Base-by-base conservation (phyloP, 2,329 filamentous ascomycete genomes). In the Hypoxylon sp. region DNA sequence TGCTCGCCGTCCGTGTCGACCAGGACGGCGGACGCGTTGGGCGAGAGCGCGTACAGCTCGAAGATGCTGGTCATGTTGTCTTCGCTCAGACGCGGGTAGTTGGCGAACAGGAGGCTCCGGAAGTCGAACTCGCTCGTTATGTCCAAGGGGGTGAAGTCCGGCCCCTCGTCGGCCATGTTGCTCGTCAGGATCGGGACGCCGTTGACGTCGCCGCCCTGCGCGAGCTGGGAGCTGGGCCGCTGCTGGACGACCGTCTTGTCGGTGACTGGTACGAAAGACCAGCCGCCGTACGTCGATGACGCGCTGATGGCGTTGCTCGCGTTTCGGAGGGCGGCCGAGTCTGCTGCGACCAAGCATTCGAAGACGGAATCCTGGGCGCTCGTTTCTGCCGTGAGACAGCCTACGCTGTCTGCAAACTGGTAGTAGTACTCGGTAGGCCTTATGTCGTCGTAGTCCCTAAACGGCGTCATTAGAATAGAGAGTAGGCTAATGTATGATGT, bases 151-250 rank as follows among this genome's bases (percentile, higher is more conserved):
- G 73, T 73, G 46, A 79, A 77, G 0, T 62, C 41, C 2, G 70
- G 61, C 0, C 72, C 77, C 51, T 80, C 77, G 48, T 78, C 72
- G 20, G 70, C 73, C 54, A 75, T 77, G 58, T 73, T 74, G 48
- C 74, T 42, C 4, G 55, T 67, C 9, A 77, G 67, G 1, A 75
- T 42, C 6, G 67, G 68, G 31, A 67, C 45, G 9, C 75, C 75
- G 58, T 74, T 75, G 20, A 75, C 66, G 18, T 59, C 62, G 23
- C 68, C 69, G 13, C 53, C 50, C 7, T 58, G 38, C 1, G 55
- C 23, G 3, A 77, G 67, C 51, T 75, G 73, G 21, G 50, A 47
- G 1, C 62, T 63, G 2, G 75, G 72, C 2, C 64, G 67, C 13
- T 67, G 60, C 40, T 47, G 68, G 55, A 78, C 71, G 37, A 77